Evolutionary conservation across 257 asterid species (phyloP).

Genomic region (Gynochthodes officinalis): DNA sequence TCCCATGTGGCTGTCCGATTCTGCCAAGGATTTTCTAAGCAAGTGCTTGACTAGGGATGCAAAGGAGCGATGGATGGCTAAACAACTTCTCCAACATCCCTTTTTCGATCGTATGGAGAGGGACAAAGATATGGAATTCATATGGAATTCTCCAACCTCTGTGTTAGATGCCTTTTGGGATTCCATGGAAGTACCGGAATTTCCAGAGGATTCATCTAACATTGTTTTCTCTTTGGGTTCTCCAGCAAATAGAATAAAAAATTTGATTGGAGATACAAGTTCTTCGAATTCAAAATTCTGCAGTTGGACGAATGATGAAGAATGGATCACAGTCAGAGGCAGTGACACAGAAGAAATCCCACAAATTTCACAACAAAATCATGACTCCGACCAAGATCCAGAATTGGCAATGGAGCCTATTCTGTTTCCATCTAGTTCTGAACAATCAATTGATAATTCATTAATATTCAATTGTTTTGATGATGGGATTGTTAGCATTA

Average conservation of each 20-base stretch:
- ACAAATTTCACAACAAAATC: conserved; percentile 2
- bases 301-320: conserved; percentile 49
- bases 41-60: conserved; percentile 57
- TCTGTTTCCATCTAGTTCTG: conserved; percentile 11
- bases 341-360: conserved; percentile 32
- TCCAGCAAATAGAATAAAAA: conserved; percentile 43
- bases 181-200: conserved; percentile 38
- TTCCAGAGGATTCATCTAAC: conserved; percentile 14
- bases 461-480: conserved; percentile 23
- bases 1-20: conserved; percentile 54
- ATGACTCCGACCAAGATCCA: conserved; percentile 10
- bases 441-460: conserved; percentile 26
- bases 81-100: conserved; percentile 64
- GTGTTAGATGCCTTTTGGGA: conserved; percentile 75
- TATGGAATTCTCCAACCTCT: conserved; percentile 65
- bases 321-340: conserved; percentile 64
- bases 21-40: conserved; percentile 45
- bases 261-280: conserved; percentile 26
- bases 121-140: conserved; percentile 12
- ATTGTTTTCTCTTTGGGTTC: conserved; percentile 18
- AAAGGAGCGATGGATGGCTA: conserved; percentile 58
- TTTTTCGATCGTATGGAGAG: conserved; percentile 31
- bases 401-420: conserved; percentile 18
- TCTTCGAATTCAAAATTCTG: conserved; percentile 18
- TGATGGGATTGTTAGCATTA: conserved; percentile 28